Base-by-base conservation (phyloP, 2,329 filamentous ascomycete species). In the Aspergillus transmontanensis region DNA sequence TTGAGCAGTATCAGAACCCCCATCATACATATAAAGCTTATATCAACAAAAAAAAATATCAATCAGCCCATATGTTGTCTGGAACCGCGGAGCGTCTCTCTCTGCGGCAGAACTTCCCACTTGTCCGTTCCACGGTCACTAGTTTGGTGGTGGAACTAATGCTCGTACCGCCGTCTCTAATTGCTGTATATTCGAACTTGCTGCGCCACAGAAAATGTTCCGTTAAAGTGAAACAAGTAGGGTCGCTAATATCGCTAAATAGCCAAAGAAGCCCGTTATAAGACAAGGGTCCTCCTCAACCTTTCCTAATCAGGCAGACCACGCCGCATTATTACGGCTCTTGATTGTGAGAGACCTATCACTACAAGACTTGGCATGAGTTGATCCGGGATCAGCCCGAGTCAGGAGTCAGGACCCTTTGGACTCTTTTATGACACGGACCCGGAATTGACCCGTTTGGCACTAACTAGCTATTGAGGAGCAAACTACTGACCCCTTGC, bases 321-420 rank as follows among this genome's bases (percentile, higher is more conserved):
- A 54, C 9, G 32, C 6, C 51, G 51, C 28, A 39, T 2, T n/a
- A 30, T 51, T 30, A n/a, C 34, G 34, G 7, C 28, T 1, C 48
- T n/a, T 32, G 19, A 12, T 39, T n/a, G 12, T 41, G 5, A 3
- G 51, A 55, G 7, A 14, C 9, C 19, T 26, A 36, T 30, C 30
- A 10, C 23, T 36, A 16, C 16, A 41, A 16, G 32, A 21, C 30
- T 55, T 39, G 32, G 30, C 51, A 12, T n/a, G 12, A 39, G 26
- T 55, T 54, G 30, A 54, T 54, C 30, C 30, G 30, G 51, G 51
- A 55, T 39, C 51, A n/a, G 32, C 30, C 51, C 51, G 51, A 36
- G 23, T 39, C 32, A 39, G 32, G 32, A 11, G 19, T 34, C 19
- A 14, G 16, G n/a, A 11, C 14, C 19, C 28, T 19, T 21, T 34